phyloP scores from a whole-genome alignment of 129 eudicot genomes.

The Flaveria ramosissima region DNA sequence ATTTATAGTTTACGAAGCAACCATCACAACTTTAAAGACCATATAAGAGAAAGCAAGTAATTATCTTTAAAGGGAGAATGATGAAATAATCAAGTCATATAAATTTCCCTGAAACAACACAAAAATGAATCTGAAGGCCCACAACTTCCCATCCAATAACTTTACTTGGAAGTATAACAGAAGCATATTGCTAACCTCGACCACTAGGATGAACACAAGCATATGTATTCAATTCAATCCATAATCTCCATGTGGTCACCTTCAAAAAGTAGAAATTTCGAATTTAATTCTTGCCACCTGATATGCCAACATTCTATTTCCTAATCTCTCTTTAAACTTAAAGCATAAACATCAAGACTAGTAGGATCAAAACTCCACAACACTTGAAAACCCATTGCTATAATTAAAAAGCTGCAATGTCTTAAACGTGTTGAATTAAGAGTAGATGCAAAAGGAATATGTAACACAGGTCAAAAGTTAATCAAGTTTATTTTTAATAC shows the following conservation, averaged over 20 bases:
- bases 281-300: too few relatives aligned
- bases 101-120: slow-evolving; percentile 56
- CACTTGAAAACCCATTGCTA: too few relatives aligned
- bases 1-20: background rate
- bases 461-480: too few relatives aligned
- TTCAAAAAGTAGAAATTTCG: too few relatives aligned
- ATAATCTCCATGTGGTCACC: slow-evolving; percentile 60
- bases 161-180: background rate
- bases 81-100: slow-evolving; percentile 94
- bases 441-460: too few relatives aligned
- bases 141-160: background rate
- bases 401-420: too few relatives aligned
- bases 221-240: slow-evolving; percentile 82
- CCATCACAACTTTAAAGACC: background rate
- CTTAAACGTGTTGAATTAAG: too few relatives aligned
- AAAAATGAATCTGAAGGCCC: slow-evolving; percentile 25
- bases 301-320: too few relatives aligned
- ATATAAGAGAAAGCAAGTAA: slow-evolving; percentile 9
- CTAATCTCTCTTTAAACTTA: too few relatives aligned
- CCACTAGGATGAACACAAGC: slow-evolving; percentile 84
- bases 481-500: too few relatives aligned
- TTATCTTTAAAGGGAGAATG: slow-evolving; percentile 84
- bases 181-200: slow-evolving; percentile 58
- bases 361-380: too few relatives aligned
- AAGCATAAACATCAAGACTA: too few relatives aligned